These are phyloP conservation scores for Leccinum pellstonianum DNA, from an alignment of 768 basidiomycete genomes.

Conservation along the genomic window DNA sequence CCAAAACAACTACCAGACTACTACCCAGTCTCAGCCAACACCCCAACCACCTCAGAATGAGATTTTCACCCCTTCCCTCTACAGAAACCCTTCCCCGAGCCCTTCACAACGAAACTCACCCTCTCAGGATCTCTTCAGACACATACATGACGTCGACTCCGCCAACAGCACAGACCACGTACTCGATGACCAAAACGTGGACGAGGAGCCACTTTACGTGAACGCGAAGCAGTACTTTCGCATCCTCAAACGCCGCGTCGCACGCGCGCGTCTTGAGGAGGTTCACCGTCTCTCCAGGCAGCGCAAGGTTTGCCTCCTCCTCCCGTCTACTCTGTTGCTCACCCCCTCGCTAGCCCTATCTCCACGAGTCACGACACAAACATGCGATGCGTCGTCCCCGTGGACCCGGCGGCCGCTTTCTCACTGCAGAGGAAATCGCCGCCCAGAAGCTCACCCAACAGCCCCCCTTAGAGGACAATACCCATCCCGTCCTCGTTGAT, in stretches of 20 bases:
- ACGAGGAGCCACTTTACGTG: slow-evolving; percentile 98
- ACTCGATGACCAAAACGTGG: slow-evolving; percentile 49
- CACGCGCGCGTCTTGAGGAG: slow-evolving; percentile 84
- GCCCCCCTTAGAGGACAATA: slow-evolving; percentile 25
- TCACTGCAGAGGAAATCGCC: slow-evolving; percentile 94
- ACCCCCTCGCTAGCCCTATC: slow-evolving; percentile 70
- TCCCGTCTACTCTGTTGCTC: slow-evolving; percentile 3
- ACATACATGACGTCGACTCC: slow-evolving; percentile 25
- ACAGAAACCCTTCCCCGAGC: slow-evolving; percentile 33
- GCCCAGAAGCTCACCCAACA: slow-evolving; percentile 58
- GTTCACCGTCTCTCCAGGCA: slow-evolving; percentile 64
- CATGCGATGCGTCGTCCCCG: slow-evolving; percentile 97
- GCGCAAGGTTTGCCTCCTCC: slow-evolving; percentile 65
- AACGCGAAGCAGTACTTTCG: slow-evolving; percentile 99
- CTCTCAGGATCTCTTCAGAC: slow-evolving; percentile 31
- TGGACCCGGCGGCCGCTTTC: slow-evolving; percentile 95
- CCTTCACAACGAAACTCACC: slow-evolving; percentile 33
- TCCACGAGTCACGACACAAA: slow-evolving; percentile 96
- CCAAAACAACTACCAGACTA: slow-evolving; percentile 29
- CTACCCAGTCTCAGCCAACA: slow-evolving; percentile 21
- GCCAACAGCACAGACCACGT: slow-evolving; percentile 22
- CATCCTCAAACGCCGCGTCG: slow-evolving; percentile 92
- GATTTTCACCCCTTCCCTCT: slow-evolving; percentile 22
- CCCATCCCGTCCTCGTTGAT: slow-evolving; percentile 20
- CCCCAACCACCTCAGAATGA: slow-evolving; percentile 22